phyloP scores from a whole-genome alignment of 495 filamentous ascomycete genomes.

The Penicillium herquei region DNA sequence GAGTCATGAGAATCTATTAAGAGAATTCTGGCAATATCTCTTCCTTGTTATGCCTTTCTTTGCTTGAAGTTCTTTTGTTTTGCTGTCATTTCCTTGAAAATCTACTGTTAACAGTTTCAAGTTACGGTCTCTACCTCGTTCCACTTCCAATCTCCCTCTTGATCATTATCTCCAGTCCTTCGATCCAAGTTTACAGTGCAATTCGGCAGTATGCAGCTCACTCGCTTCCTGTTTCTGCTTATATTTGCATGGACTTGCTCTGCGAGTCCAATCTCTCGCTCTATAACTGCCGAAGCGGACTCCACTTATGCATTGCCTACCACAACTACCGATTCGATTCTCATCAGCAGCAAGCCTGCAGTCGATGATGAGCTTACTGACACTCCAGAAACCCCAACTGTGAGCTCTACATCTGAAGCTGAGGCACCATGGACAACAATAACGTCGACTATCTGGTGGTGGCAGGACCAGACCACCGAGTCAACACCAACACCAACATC shows the following conservation, averaged over 20 bases:
- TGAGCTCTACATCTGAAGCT: neutral
- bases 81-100: neutral
- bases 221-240: constrained; percentile 14
- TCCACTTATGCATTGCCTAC: neutral
- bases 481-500: neutral
- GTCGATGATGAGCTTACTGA: neutral
- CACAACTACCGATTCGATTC: neutral
- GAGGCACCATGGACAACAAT: neutral
- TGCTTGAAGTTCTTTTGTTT: neutral
- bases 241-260: constrained; percentile 24
- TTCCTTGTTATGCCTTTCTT: neutral
- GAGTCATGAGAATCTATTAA: neutral
- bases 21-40: neutral
- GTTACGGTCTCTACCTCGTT: neutral
- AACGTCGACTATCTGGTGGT: neutral
- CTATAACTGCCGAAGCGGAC: neutral
- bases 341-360: neutral
- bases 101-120: too few species aligned
- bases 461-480: neutral
- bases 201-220: constrained; percentile 24
- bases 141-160: neutral
- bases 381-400: neutral
- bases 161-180: neutral
- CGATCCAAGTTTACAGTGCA: neutral
- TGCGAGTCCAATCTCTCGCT: constrained; percentile 39